Base-by-base conservation (phyloP, 768 basidiomycete genomes). In the Agrocybe chaxingu region DNA sequence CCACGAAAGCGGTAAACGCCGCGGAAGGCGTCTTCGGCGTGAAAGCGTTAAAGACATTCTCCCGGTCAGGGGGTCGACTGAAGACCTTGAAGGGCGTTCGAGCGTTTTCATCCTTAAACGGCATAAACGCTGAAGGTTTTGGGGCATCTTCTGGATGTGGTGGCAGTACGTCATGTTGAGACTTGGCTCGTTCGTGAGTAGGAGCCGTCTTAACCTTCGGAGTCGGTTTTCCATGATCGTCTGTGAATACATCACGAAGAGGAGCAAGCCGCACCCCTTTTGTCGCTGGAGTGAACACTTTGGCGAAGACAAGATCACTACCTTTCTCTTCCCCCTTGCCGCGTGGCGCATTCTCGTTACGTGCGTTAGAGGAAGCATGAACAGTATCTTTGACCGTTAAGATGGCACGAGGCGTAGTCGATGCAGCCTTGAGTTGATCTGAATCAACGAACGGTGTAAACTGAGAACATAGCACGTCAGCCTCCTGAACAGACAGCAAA, bases 401-500 rank as follows among this genome's bases (percentile, higher is more conserved):
- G 7, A 63, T 83, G 57, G 61, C 54, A 39, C 77, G 66, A 3
- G 76, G 70, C 1, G 67, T 69, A 30, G 58, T 59, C 47, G 70
- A 63, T 1, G 76, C 68, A 1, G 72, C 70, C 48, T 78, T 81
- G 47, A 69, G 71, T n/a, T 69, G 65, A 39, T 79, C 76, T 6
- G 72, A 56, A 48, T 89, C 86, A 7, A 81, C 70, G 56, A 81
- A 88, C 2, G 88, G 85, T 42, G 76, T 79, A 60, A 89, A 85
- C 87, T 90, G 52, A 11, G 16, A 34, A 32, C 13, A 36, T 1
- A n/a, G 13, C 12, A 18, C 11, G 38, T 42, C 8, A 45, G 12
- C 5, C 31, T 11, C 4, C 3, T 41, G 24, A 2, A n/a, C 13
- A 38, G 2, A 19, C 18, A 3, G 12, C 16, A 46, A 10, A 9